Base-by-base conservation (phyloP, 306 rosid species). In the Vigna unguiculata region DNA sequence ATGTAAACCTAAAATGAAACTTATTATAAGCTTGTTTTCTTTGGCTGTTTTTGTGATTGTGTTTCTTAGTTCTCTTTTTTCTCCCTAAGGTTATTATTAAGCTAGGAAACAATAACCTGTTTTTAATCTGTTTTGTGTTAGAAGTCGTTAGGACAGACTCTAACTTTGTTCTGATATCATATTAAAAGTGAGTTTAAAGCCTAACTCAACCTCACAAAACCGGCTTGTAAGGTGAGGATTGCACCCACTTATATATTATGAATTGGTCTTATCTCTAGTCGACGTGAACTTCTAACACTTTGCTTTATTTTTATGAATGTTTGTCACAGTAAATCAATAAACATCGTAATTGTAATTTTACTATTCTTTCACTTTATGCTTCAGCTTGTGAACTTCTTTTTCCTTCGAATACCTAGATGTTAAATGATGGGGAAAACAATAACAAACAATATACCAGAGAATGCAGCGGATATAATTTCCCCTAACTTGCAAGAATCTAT, bases 301-400 rank as follows among this genome's bases (percentile, higher is more conserved):
- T 53, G 13, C n/a, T 40, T 54, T 62, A 5, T 28, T 21, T 21
- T 21, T 19, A 6, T 48, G 41, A 20, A 21, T 63, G 20, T 60
- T 74, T 75, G 21, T 48, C 1, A 15, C 13, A 75, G 22, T 48
- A 17, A 21, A 74, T 8, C 55, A 25, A 38, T 15, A 51, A 36
- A 16, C 30, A 22, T 64, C 10, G 20, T 55, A 17, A 74, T 16
- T 11, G 17, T 52, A 40, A 20, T 52, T 52, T 47, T 11, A 22
- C 46, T 25, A 16, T 16, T 47, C 55, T 68, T 48, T 75, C 59
- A 69, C 51, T 58, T 49, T 47, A 49, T 80, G 21, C 59, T 58
- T 8, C 7, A 30, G 69, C 36, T 69, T 61, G 48, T 21, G 21
- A 51, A 60, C 52, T 16, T 62, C 3, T 63, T 57, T 62, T 54